These are phyloP conservation scores for Phaseolus coccineus DNA, from an alignment of 331 rosid species.

Conservation along the genomic window DNA sequence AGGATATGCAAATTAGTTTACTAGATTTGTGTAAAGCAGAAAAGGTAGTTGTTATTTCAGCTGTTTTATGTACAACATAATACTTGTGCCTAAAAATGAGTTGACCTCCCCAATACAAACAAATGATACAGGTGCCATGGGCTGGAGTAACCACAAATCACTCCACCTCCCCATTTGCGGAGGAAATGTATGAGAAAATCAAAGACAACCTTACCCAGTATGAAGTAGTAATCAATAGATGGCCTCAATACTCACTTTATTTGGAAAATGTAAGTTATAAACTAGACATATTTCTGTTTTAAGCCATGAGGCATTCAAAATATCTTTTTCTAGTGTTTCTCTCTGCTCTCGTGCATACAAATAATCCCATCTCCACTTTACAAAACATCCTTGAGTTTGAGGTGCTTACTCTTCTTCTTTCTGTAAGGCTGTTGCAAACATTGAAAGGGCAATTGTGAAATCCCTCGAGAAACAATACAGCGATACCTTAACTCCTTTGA, in stretches of 20 bases:
- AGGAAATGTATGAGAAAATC: constrained; percentile 87
- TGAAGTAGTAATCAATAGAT: constrained; percentile 86
- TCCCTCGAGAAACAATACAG: constrained; percentile 91
- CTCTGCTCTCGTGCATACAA: background rate
- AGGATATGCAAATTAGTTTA: constrained; percentile 86
- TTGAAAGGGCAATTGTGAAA: constrained; percentile 89
- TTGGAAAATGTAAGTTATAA: constrained; percentile 77
- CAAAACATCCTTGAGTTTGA: constrained; percentile 26
- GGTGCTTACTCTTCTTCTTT: background rate
- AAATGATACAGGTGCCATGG: constrained; percentile 85
- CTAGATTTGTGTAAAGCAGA: constrained; percentile 93
- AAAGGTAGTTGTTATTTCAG: constrained; percentile 63
- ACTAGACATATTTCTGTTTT: background rate
- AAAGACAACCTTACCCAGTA: constrained; percentile 74
- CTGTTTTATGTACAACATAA: constrained; percentile 33
- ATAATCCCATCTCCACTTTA: background rate
- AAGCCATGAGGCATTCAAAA: constrained; percentile 28
- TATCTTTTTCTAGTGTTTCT: background rate
- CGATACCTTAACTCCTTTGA: constrained; percentile 90
- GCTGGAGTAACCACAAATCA: constrained; percentile 89
- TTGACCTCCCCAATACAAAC: constrained; percentile 35
- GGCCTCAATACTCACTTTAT: constrained; percentile 98
- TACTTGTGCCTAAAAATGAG: background rate
- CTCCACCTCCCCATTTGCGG: constrained; percentile 92
- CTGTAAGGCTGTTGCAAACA: constrained; percentile 78